Percentiles rank a stretch among this genome's conserved stretches.
These are phyloP conservation scores for Mitragyna speciosa DNA, from an alignment of 257 asterid species.

Conservation along the genomic window DNA sequence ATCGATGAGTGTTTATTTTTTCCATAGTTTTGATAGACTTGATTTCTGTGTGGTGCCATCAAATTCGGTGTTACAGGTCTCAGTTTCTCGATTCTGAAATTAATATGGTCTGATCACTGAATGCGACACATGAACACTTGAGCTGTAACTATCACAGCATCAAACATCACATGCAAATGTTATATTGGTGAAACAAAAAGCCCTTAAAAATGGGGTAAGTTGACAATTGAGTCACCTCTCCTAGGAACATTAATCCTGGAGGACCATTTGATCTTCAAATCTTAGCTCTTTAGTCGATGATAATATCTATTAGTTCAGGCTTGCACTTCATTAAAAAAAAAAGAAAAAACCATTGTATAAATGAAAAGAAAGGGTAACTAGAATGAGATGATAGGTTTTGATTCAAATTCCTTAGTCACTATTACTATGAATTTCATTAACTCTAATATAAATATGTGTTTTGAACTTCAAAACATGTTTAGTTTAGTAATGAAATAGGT, in stretches of 20 bases:
- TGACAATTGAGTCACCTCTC: not conserved
- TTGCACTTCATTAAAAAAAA: no score
- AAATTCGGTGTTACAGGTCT: constrained; percentile 29
- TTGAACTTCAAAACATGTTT: no score
- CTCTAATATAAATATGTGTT: no score
- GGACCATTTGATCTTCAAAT: not conserved
- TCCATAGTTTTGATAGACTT: not conserved
- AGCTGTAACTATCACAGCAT: constrained; percentile 31
- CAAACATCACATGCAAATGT: constrained; percentile 21
- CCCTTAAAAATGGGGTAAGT: not conserved
- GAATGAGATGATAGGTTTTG: no score
- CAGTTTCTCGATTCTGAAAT: constrained; percentile 19
- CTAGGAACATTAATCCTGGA: not conserved
- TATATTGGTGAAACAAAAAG: constrained; percentile 5
- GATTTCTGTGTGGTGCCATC: constrained; percentile 19
- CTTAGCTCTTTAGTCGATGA: not conserved
- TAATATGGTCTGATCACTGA: constrained; percentile 15
- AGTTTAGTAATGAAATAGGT: no score
- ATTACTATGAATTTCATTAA: no score
- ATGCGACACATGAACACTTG: constrained; percentile 33
- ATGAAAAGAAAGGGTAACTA: not conserved
- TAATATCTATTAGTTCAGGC: no score
- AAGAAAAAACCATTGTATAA: no score
- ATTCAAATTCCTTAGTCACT: no score
- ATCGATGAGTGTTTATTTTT: not conserved